A percentile compares a stretch with the other conserved stretches of the same genome.
phyloP scores from a whole-genome alignment of 1,284 basidiomycete genomes.

The Vanrija sp. region DNA sequence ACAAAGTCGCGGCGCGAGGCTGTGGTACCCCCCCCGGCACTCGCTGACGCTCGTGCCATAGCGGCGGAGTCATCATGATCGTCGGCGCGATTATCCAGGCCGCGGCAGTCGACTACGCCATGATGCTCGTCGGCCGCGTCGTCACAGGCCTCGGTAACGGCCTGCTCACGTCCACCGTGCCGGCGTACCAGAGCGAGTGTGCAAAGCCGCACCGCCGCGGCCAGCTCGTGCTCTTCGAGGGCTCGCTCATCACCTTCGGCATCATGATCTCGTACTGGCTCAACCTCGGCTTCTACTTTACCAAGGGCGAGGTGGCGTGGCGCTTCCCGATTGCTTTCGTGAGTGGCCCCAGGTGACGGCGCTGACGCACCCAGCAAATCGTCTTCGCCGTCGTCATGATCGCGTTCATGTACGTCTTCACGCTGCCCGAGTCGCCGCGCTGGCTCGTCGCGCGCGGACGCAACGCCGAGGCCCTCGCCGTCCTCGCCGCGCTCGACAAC shows the following conservation, averaged over 20 bases:
- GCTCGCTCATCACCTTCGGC: conserved; percentile 39
- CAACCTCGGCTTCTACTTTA: conserved; percentile 47
- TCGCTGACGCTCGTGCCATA: conserved; percentile 9
- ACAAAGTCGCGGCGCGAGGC: neutral
- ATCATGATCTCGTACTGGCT: conserved; percentile 40
- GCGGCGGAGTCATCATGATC: conserved; percentile 44
- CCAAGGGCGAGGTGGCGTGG: conserved; percentile 34
- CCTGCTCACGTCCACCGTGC: conserved; percentile 50
- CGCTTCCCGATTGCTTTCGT: conserved; percentile 53
- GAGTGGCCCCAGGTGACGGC: conserved; percentile 5
- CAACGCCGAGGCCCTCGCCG: conserved; percentile 47
- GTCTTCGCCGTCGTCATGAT: conserved; percentile 42
- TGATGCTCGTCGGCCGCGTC: conserved; percentile 50
- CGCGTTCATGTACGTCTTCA: conserved; percentile 23
- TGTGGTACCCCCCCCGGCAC: no score
- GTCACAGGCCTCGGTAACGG: conserved; percentile 43
- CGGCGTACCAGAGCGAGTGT: conserved; percentile 46
- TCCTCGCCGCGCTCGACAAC: conserved; percentile 44
- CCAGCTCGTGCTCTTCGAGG: conserved; percentile 48
- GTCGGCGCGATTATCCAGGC: conserved; percentile 50
- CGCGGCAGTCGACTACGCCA: conserved; percentile 40
- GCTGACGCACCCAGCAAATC: conserved; percentile 20
- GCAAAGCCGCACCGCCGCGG: conserved; percentile 47
- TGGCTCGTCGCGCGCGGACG: conserved; percentile 52
- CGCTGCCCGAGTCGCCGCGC: conserved; percentile 53